phyloP scores from a whole-genome alignment of 2,329 filamentous ascomycete species.

The Sclerotinia sclerotiorum region DNA sequence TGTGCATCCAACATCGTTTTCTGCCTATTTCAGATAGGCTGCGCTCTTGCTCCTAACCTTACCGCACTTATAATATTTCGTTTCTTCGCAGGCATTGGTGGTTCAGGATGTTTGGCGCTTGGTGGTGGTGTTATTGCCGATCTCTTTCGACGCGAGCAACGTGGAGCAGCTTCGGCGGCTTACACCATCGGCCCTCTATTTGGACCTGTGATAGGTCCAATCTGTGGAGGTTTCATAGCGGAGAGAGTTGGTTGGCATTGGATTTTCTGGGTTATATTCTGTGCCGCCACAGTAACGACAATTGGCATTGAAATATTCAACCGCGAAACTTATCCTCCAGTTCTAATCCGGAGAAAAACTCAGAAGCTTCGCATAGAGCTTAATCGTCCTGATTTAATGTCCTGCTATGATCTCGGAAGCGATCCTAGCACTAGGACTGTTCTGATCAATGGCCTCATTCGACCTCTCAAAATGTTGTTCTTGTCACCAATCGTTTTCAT shows the following conservation, averaged over 20 bases:
- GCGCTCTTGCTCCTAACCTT: conserved; percentile 56
- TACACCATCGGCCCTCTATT: conserved; percentile 31
- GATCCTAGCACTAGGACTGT: conserved; percentile 1
- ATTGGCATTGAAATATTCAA: conserved; percentile 44
- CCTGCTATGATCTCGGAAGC: conserved; percentile 44
- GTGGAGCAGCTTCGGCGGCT: conserved; percentile 37
- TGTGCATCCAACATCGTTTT: conserved; percentile 58
- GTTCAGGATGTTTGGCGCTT: conserved; percentile 46
- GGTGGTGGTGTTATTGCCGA: conserved; percentile 47
- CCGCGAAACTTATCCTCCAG: conserved; percentile 48
- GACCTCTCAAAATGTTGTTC: conserved; percentile 47
- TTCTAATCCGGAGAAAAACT: conserved; percentile 51
- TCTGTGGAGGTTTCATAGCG: conserved; percentile 33
- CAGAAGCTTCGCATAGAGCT: conserved; percentile 45
- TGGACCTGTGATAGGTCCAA: conserved; percentile 38
- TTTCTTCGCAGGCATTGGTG: conserved; percentile 49
- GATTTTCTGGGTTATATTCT: conserved; percentile 48
- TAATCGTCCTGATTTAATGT: conserved; percentile 43
- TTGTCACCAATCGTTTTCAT: conserved; percentile 43
- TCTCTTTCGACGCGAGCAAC: conserved; percentile 40
- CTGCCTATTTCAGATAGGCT: conserved; percentile 61
- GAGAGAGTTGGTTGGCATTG: conserved; percentile 53
- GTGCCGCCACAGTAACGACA: conserved; percentile 42
- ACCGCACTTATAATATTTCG: conserved; percentile 47
- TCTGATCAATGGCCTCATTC: conserved; percentile 37